Evolutionary conservation across 2,329 filamentous ascomycete genomes (phyloP).

Genomic region (Clonostachys solani): DNA sequence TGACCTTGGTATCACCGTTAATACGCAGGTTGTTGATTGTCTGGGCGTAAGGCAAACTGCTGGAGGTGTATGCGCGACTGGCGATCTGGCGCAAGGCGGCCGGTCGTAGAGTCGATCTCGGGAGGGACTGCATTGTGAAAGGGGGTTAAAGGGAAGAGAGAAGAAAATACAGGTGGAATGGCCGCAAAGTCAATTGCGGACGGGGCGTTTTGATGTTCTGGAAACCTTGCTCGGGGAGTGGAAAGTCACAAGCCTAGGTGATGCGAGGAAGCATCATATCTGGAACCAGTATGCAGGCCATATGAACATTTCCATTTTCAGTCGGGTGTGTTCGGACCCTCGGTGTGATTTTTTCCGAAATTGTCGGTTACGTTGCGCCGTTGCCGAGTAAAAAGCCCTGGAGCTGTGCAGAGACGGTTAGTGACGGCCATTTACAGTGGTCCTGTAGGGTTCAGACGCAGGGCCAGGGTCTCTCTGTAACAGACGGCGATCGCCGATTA

Average conservation of each 20-base stretch:
- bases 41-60: conserved; percentile 63
- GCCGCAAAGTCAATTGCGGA: not conserved
- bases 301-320: not conserved
- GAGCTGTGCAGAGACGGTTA: too few relatives aligned
- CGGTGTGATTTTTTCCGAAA: conserved; percentile 6
- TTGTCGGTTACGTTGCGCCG: conserved; percentile 1
- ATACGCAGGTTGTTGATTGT: conserved; percentile 87
- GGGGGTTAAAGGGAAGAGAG: conserved; percentile 3
- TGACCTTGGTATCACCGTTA: conserved; percentile 87
- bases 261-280: not conserved
- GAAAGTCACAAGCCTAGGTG: conserved; percentile 3
- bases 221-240: conserved; percentile 10
- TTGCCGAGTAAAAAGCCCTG: not conserved
- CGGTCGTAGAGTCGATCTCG: conserved; percentile 63
- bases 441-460: too few relatives aligned
- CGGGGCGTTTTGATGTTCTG: not conserved
- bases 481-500: too few relatives aligned
- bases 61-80: conserved; percentile 69
- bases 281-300: not conserved
- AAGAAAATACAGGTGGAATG: conserved; percentile 5
- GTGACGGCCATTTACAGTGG: too few relatives aligned
- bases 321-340: conserved; percentile 4
- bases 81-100: conserved; percentile 62
- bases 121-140: conserved; percentile 77
- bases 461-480: too few relatives aligned